Evolutionary conservation across 805 yeast species (phyloP), one percentile per base, ranked within the genome.

Genomic region (Nakazawaea peltata): DNA sequence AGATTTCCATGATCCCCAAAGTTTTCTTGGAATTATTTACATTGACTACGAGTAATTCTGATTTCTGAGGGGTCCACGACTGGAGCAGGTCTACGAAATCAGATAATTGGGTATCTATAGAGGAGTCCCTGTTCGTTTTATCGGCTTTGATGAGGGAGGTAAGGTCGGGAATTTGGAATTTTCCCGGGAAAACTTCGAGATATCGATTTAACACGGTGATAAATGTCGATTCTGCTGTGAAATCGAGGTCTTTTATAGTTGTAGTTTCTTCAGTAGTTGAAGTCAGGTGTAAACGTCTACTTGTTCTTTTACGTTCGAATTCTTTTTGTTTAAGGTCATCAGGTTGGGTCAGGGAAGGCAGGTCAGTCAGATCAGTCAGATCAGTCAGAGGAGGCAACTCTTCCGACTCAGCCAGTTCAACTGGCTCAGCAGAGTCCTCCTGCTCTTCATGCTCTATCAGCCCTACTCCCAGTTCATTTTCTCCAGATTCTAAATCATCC

Each of bases 221-320:
- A 15, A 39, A 39, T n/a, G 31, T 26, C 12, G 25, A 31, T 17
- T 37, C 37, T 6, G 30, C 30, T 8, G 30, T 24, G 17, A 29
- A 30, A 8, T 36, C 42, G 12, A 27, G 30, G 8, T 41, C 43
- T 27, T 30, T 23, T 2, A 28, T 12, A n/a, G 18, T 37, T 13
- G 19, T 30, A 10, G 37, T 32, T 12, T 28, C 35, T 10, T 26
- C 39, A 3, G 27, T 35, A n/a, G 26, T 13, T 14, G 21, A 19
- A 11, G 16, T 31, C 17, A 18, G 31, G 28, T 38, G 37, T 29
- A 60, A 55, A 17, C 71, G 43, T 43, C 66, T 68, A 39, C 70
- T 66, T 7, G 57, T 45, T 40, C 69, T 46, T 32, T 57, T 64
- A 10, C 51, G 51, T 5, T 47, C 47, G 25, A 48, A 47, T 21